These are phyloP conservation scores for Miscanthus sacchariflorus DNA, from an alignment of 202 grass and related monocot species.

Conservation along the genomic window DNA sequence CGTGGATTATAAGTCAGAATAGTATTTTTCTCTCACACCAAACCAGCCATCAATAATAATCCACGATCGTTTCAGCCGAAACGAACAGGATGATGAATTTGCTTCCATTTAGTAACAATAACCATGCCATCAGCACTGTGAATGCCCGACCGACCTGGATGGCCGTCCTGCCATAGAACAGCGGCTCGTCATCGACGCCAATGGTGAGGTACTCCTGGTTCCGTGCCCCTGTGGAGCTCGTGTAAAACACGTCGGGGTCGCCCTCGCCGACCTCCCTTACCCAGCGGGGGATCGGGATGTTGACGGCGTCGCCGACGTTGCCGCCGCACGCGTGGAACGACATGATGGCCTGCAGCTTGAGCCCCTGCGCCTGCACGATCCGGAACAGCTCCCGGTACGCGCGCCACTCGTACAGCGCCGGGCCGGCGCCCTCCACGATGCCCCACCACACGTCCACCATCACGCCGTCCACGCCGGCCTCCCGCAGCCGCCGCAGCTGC, in stretches of 20 bases:
- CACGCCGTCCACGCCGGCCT: constrained; percentile 66
- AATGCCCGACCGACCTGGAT: constrained; percentile 52
- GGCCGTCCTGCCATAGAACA: constrained; percentile 74
- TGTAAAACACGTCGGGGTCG: constrained; percentile 73
- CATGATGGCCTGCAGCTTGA: constrained; percentile 87
- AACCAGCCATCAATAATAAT: too few species aligned
- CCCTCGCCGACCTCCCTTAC: constrained; percentile 48
- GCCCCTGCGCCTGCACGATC: constrained; percentile 60
- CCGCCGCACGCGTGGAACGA: constrained; percentile 92
- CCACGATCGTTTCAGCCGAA: too few species aligned
- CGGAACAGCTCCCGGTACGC: constrained; percentile 75
- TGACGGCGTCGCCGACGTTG: constrained; percentile 73
- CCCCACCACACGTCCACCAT: constrained; percentile 96
- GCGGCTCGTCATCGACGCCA: constrained; percentile 68
- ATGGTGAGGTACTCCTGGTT: constrained; percentile 79
- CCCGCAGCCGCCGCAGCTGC: constrained; percentile 57
- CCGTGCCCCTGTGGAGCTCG: constrained; percentile 45
- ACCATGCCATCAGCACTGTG: background rate
- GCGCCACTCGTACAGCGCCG: constrained; percentile 64
- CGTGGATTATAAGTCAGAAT: too few species aligned
- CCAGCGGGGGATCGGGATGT: constrained; percentile 69
- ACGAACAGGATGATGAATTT: too few species aligned
- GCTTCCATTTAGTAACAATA: background rate
- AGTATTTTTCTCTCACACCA: too few species aligned
- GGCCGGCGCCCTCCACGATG: constrained; percentile 58